These are phyloP conservation scores for Eucalyptus polyanthemos DNA, from an alignment of 345 rosid genomes.

Conservation along the genomic window DNA sequence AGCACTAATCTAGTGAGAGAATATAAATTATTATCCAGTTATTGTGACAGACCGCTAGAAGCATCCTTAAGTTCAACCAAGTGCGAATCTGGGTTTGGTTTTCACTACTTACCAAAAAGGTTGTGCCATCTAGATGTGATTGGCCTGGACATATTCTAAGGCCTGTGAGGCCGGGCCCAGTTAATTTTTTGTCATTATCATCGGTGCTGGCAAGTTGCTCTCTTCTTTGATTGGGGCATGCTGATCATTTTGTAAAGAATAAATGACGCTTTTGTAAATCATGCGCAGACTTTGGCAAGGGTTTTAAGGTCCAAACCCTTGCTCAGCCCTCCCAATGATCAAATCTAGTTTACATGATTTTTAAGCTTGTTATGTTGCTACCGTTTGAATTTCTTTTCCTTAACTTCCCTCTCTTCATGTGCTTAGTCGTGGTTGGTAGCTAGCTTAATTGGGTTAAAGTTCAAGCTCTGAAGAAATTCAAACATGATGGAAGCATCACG, in stretches of 20 bases:
- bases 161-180: neutral
- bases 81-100: neutral
- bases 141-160: neutral
- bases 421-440: neutral
- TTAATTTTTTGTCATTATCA: neutral
- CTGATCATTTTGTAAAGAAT: neutral
- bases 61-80: neutral
- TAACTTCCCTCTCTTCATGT: neutral
- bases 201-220: neutral
- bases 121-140: neutral
- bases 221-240: neutral
- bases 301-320: neutral
- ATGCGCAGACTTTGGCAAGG: neutral
- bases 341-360: neutral
- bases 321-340: neutral
- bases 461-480: neutral
- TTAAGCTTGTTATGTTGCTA: neutral
- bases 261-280: neutral
- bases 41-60: neutral
- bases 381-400: neutral
- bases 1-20: neutral
- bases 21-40: neutral
- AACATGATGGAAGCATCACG: neutral
- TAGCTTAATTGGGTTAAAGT: neutral
- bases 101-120: neutral